A percentile compares a stretch with the other conserved stretches of the same genome.
Conservation (phyloP, 2,329 filamentous ascomycete species). For the Talaromyces sp. region DNA sequence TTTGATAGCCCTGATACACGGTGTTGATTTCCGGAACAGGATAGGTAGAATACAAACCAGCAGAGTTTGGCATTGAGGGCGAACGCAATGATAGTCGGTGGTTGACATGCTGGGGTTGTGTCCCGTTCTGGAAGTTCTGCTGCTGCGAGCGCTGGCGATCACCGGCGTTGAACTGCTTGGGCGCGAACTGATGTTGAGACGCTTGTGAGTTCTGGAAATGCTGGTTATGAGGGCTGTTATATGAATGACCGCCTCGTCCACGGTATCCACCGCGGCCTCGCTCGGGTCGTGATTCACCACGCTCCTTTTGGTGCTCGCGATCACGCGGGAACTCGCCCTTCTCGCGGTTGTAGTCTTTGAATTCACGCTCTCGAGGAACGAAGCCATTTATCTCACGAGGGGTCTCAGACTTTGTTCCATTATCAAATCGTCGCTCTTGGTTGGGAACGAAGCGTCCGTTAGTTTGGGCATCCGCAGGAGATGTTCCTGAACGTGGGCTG, state of each 20-base stretch:
- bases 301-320: constrained; percentile 37
- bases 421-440: constrained; percentile 39
- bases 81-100: constrained; percentile 56
- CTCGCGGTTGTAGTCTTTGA: constrained; percentile 22
- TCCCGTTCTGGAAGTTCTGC: constrained; percentile 34
- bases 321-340: constrained; percentile 32
- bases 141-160: constrained; percentile 40
- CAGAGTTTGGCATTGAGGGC: constrained; percentile 59
- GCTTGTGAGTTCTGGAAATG: constrained; percentile 41
- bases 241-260: constrained; percentile 39
- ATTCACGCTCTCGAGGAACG: constrained; percentile 15
- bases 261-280: constrained; percentile 41
- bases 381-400: constrained; percentile 29
- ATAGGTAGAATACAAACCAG: constrained; percentile 49
- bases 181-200: constrained; percentile 40
- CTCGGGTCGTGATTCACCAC: constrained; percentile 36
- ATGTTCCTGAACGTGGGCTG: constrained; percentile 27
- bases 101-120: constrained; percentile 40
- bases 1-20: constrained; percentile 55
- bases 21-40: constrained; percentile 47
- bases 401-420: constrained; percentile 37
- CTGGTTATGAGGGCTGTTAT: constrained; percentile 34
- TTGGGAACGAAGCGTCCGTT: constrained; percentile 27
- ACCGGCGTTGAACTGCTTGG: constrained; percentile 38
- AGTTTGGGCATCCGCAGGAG: constrained; percentile 34